Percentiles rank a stretch among this genome's conserved stretches.
phyloP scores from a whole-genome alignment of 306 rosid genomes.

The Cucurbita pepo region DNA sequence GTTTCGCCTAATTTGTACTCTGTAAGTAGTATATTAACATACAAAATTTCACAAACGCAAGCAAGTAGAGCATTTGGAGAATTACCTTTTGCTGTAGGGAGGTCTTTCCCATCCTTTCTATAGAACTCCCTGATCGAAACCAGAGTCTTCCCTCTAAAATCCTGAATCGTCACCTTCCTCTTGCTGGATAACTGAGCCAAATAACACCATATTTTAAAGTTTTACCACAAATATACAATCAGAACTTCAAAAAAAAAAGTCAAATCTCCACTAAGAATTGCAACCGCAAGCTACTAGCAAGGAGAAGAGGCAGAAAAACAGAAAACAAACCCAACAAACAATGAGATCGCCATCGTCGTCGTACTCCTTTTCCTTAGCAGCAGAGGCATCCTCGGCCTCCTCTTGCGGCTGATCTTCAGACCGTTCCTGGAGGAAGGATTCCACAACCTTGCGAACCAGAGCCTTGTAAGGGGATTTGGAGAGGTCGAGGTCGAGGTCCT shows the following conservation, averaged over 20 bases:
- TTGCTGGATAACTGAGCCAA: slow-evolving; percentile 41
- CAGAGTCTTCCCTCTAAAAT: slow-evolving; percentile 63
- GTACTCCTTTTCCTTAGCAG: slow-evolving; percentile 16
- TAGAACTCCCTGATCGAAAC: slow-evolving; percentile 66
- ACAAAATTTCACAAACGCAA: not conserved
- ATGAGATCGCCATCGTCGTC: slow-evolving; percentile 69
- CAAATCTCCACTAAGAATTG: not conserved
- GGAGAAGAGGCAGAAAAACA: not conserved
- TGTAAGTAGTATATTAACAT: not conserved
- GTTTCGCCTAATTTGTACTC: not conserved
- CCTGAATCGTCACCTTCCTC: slow-evolving; percentile 74
- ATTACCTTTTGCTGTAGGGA: slow-evolving; percentile 71
- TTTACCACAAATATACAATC: not conserved
- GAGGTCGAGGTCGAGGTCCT: slow-evolving; percentile 47
- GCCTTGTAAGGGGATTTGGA: slow-evolving; percentile 43
- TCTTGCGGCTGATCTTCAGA: slow-evolving; percentile 6
- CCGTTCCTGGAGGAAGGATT: slow-evolving; percentile 44
- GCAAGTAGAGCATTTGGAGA: not conserved
- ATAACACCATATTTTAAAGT: not conserved
- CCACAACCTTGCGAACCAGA: slow-evolving; percentile 44
- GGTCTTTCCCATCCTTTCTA: slow-evolving; percentile 58
- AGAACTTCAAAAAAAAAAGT: not conserved
- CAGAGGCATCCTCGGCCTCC: not conserved
- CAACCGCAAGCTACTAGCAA: slow-evolving; percentile 2
- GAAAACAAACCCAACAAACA: slow-evolving; percentile 49